Conservation (phyloP, 495 filamentous ascomycete genomes). For the Terfezia claveryi region DNA sequence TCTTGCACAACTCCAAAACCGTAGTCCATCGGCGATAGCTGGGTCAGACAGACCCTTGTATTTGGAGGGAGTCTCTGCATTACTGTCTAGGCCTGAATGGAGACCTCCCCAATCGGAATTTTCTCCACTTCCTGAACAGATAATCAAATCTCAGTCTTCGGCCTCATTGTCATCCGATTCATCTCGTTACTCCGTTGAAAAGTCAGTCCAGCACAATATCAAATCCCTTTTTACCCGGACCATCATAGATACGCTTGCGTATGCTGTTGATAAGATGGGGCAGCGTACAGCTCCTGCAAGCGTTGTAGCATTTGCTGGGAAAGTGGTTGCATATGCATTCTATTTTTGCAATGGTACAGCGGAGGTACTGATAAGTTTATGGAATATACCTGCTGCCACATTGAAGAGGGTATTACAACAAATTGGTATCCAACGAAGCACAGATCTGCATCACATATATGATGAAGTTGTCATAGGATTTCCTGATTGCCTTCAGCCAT, state of each 20-base stretch:
- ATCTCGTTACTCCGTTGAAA: constrained; percentile 61
- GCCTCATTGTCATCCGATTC: constrained; percentile 35
- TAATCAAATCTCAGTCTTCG: constrained; percentile 29
- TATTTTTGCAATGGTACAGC: constrained; percentile 83
- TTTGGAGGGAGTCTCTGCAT: constrained; percentile 55
- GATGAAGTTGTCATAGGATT: constrained; percentile 49
- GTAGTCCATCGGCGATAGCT: constrained; percentile 45
- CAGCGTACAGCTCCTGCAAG: constrained; percentile 74
- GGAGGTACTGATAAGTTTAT: constrained; percentile 68
- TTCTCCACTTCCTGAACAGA: constrained; percentile 33
- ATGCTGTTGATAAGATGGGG: constrained; percentile 84
- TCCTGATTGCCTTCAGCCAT: constrained; percentile 42
- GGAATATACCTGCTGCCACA: constrained; percentile 42
- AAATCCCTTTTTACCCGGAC: constrained; percentile 76
- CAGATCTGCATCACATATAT: constrained; percentile 23
- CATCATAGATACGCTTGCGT: constrained; percentile 62
- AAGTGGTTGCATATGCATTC: constrained; percentile 85
- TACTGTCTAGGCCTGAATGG: constrained; percentile 93
- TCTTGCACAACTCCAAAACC: constrained; percentile 53
- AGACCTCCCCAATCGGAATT: constrained; percentile 45
- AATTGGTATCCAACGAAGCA: constrained; percentile 29
- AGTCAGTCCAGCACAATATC: constrained; percentile 85
- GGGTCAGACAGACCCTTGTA: constrained; percentile 61
- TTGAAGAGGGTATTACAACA: constrained; percentile 51
- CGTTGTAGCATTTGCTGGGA: constrained; percentile 81